These are phyloP conservation scores for Yamadazyma endophytica DNA, from an alignment of 805 yeast species.

Conservation along the genomic window DNA sequence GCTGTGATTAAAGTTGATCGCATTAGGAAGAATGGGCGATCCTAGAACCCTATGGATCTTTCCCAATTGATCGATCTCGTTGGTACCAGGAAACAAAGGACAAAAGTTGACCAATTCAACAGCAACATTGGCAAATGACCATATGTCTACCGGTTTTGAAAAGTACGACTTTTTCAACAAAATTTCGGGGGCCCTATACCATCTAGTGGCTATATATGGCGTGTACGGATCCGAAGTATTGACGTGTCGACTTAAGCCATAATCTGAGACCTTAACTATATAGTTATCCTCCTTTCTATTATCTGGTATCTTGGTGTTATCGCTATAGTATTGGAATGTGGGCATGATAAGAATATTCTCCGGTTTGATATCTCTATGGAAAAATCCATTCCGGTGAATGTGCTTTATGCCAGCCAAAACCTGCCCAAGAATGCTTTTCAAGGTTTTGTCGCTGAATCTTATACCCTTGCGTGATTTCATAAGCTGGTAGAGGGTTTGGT, in stretches of 20 bases:
- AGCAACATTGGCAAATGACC: constrained; percentile 85
- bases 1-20: constrained; percentile 7
- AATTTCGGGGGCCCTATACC: constrained; percentile 86
- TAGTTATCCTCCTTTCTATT: constrained; percentile 42
- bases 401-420: constrained; percentile 74
- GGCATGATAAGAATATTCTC: constrained; percentile 79
- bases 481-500: constrained; percentile 73
- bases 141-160: constrained; percentile 69
- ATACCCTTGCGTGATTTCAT: constrained; percentile 57
- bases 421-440: constrained; percentile 68
- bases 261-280: constrained; percentile 73
- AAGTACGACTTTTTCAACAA: constrained; percentile 59
- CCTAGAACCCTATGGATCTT: constrained; percentile 68
- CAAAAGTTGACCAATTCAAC: constrained; percentile 65
- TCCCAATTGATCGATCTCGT: constrained; percentile 76
- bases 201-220: constrained; percentile 75
- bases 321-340: constrained; percentile 49
- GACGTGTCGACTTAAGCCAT: constrained; percentile 68
- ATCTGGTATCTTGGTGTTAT: constrained; percentile 34
- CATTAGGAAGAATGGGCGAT: constrained; percentile 47
- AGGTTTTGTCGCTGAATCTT: constrained; percentile 52
- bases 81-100: constrained; percentile 82
- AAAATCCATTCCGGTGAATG: constrained; percentile 64
- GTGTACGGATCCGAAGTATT: constrained; percentile 56
- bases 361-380: constrained; percentile 92